Base-by-base conservation (phyloP, 2,329 filamentous ascomycete species). In the Pseudocercospora pini-densiflorae region DNA sequence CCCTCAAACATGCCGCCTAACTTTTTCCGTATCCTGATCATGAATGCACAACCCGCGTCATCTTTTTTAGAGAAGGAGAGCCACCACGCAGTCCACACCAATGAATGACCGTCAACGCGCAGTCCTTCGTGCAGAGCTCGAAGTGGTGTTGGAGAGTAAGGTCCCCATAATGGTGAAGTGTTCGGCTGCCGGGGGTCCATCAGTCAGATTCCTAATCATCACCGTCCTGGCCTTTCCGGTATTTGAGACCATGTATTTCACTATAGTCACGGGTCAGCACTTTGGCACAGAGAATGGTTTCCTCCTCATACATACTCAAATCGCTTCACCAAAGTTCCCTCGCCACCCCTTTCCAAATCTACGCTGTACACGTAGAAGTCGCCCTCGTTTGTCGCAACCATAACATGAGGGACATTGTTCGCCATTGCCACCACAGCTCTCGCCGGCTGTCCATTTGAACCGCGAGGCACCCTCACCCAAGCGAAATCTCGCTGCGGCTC, bases 381-480 rank as follows among this genome's bases (percentile, higher is more conserved):
- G 9, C 95, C 95, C 77, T 99, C 95, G 73, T 91, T 97, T 0
- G 95, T 99, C 14, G 97, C 94, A 0, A 98, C 92, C 94, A 99
- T 98, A 58, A 99, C 92, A 75, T 98, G 94, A 0, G 95, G 95
- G 27, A 92, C 94, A 77, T 90, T 97, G 75, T 90, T 95, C 77
- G 92, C 97, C 90, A 99, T 96, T 8, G 95, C 94, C 51, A 99
- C 95, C n/a, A 99, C 94, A 71, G 93, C 97, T 71, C 92, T 86
- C 47, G 97, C 80, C 0, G 92, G 89, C 33, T 75, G 72, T 19
- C 77, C 80, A 40, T 73, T 82, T 74, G 45, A 79, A 64, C 77
- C 83, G 75, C 91, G 92, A 14, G 94, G 94, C 57, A 99, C 88
- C 78, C 95, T 97, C 76, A 98, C 94, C 85, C 92, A 98, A 1